Evolutionary conservation across 768 basidiomycete genomes (phyloP), one percentile per base, ranked within the genome.

Genomic region (Lanmaoa pseudosensibilis): DNA sequence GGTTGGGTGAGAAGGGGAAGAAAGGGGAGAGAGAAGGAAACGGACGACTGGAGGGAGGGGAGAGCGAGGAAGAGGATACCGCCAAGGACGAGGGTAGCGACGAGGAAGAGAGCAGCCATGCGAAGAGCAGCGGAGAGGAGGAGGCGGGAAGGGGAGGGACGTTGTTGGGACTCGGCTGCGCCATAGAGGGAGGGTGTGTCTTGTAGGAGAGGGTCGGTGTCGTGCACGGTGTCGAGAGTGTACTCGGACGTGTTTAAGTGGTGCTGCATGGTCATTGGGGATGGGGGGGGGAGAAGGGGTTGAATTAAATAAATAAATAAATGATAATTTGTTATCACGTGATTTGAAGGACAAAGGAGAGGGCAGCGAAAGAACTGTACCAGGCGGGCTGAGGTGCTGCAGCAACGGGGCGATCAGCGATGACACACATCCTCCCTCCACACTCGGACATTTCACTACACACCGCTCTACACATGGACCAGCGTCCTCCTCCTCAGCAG

Each of bases 81-180:
- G 3, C 86, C 89, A 2, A 98, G 84, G 23, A 92, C 52, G 2
- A 84, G 50, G 2, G 87, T 83, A 64, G 90, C 87, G 32, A 87
- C 51, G 50, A 85, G 46, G 69, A 97, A 95, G 52, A 98, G 78
- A 32, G 80, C 74, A 16, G 85, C 85, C 81, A 95, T 91, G 77
- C 94, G 94, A 59, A 94, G 71, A 0, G 88, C 86, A 0, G 94
- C 92, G 66, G 84, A 82, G 73, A 94, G 75, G 61, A 97, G 80
- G 40, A 93, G 78, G 40, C 78, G 80, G 30, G 82, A 73, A 0
- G 83, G 73, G 33, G 82, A 83, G 9, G 65, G 68, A 21, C 56
- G 60, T 9, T n/a, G 54, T 0, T 25, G 73, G 71, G n/a, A 66
- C 56, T 54, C 78, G 65, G 80, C 75, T 15, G 84, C 64, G 52